Percentiles rank a stretch among this genome's conserved stretches.
Conservation (phyloP, 225 moss, liverwort and hornwort genomes). For the Physcomitrium patens region DNA sequence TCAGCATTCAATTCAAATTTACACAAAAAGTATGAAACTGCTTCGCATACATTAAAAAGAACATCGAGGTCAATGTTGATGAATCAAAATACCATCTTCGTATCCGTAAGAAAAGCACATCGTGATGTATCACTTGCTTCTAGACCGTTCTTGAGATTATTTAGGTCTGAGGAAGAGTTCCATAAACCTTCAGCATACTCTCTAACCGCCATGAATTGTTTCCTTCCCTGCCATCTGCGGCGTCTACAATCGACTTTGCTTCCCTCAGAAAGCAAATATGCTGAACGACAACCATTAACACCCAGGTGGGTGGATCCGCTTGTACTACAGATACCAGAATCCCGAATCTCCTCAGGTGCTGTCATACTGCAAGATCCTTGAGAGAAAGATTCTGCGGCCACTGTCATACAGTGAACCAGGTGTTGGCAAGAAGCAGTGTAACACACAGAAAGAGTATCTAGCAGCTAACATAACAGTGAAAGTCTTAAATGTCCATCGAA, state of each 20-base stretch:
- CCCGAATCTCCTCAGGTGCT: conserved; percentile 50
- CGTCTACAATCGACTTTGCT: conserved; percentile 42
- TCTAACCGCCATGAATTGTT: conserved; percentile 39
- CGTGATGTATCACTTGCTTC: conserved; percentile 35
- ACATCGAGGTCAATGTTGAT: conserved; percentile 19
- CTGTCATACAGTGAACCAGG: conserved; percentile 32
- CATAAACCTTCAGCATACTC: conserved; percentile 43
- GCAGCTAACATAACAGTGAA: background rate
- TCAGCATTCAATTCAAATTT: conserved; percentile 15
- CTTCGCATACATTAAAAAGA: background rate
- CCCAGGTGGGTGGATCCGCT: conserved; percentile 60
- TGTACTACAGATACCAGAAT: conserved; percentile 68
- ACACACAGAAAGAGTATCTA: background rate
- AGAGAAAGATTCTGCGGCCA: conserved; percentile 46
- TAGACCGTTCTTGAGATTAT: conserved; percentile 27
- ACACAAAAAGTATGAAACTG: background rate
- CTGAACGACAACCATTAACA: conserved; percentile 40
- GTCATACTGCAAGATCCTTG: conserved; percentile 52
- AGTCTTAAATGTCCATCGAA: background rate
- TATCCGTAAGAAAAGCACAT: conserved; percentile 37
- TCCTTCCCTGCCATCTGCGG: conserved; percentile 69
- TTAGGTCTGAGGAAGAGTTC: conserved; percentile 38
- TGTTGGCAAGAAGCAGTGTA: conserved; percentile 21
- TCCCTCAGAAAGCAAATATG: conserved; percentile 39
- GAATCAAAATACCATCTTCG: conserved; percentile 39